phyloP scores from a whole-genome alignment of 1,284 basidiomycete species.

The Cutaneotrichosporon dermatis region DNA sequence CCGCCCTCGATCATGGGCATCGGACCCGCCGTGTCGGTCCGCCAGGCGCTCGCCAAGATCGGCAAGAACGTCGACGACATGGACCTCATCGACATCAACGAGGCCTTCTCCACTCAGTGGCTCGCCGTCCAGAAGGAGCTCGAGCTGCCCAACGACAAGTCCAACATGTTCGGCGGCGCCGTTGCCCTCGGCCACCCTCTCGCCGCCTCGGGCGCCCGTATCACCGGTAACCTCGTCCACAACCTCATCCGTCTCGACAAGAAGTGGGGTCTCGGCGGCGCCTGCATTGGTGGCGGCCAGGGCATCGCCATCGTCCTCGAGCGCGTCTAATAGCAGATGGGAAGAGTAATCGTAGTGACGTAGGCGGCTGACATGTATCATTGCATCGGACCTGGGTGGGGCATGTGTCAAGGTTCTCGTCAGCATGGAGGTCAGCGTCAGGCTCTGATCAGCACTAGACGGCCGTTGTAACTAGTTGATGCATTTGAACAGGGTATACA shows the following conservation, averaged over 20 bases:
- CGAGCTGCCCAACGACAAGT: constrained; percentile 53
- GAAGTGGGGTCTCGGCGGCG: constrained; percentile 55
- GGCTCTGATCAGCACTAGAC: not conserved
- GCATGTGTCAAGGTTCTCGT: not conserved
- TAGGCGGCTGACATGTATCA: constrained; percentile 1
- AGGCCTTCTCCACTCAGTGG: constrained; percentile 58
- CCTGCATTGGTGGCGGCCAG: constrained; percentile 54
- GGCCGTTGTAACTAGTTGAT: not conserved
- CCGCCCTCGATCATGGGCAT: constrained; percentile 58
- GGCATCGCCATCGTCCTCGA: constrained; percentile 46
- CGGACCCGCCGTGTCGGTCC: constrained; percentile 52
- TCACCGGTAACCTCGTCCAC: constrained; percentile 54
- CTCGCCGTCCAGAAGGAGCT: constrained; percentile 55
- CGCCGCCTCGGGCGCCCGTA: constrained; percentile 54
- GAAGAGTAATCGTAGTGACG: not conserved
- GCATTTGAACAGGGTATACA: constrained; percentile 7
- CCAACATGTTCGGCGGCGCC: constrained; percentile 54
- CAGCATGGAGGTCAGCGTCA: not conserved
- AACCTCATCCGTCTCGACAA: constrained; percentile 54
- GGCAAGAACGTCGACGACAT: constrained; percentile 51
- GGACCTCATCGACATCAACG: constrained; percentile 57
- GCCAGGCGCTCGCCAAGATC: constrained; percentile 31
- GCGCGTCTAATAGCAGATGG: constrained; percentile 12
- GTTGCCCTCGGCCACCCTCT: constrained; percentile 56
- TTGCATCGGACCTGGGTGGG: not conserved